Evolutionary conservation across 352 stramenopile genomes (phyloP).

Genomic region (Globisporangium nodosum): DNA sequence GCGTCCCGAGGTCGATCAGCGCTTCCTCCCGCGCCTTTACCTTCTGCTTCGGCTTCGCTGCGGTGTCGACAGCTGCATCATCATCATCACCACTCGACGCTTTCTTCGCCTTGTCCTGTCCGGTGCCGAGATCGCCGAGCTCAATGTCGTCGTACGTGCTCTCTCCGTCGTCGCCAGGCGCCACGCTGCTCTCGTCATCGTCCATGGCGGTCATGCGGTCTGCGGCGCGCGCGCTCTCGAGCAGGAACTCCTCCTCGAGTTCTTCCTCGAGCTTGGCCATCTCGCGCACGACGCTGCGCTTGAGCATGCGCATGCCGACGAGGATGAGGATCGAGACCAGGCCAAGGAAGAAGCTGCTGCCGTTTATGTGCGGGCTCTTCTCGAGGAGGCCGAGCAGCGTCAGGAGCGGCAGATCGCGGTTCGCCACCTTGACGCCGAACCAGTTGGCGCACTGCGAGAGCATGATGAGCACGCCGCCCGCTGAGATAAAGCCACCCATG

Average conservation of each 20-base stretch:
- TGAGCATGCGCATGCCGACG: conserved; percentile 35
- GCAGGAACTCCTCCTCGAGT: conserved; percentile 34
- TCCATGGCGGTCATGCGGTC: conserved; percentile 14
- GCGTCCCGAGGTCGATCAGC: conserved; percentile 14
- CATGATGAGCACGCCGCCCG: conserved; percentile 88
- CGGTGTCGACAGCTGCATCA: too few species aligned
- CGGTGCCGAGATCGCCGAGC: conserved; percentile 5
- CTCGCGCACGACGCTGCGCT: conserved; percentile 39
- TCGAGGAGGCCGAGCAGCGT: conserved; percentile 54
- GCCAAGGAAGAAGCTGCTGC: conserved; percentile 59
- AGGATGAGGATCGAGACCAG: conserved; percentile 49
- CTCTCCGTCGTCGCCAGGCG: conserved; percentile 20
- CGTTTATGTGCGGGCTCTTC: conserved; percentile 63
- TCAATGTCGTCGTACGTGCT: conserved; percentile 25
- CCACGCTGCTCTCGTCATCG: conserved; percentile 12
- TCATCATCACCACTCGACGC: too few species aligned
- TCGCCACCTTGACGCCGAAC: conserved; percentile 66
- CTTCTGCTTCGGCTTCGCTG: neutral
- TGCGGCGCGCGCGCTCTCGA: conserved; percentile 39
- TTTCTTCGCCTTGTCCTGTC: neutral
- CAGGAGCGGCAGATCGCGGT: conserved; percentile 48
- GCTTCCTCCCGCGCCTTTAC: neutral
- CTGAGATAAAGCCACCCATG: conserved; percentile 89
- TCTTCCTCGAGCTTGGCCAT: conserved; percentile 27
- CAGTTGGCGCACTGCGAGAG: conserved; percentile 85